These are phyloP conservation scores for Lepiota subincarnata DNA, from an alignment of 768 basidiomycete species.

Conservation along the genomic window DNA sequence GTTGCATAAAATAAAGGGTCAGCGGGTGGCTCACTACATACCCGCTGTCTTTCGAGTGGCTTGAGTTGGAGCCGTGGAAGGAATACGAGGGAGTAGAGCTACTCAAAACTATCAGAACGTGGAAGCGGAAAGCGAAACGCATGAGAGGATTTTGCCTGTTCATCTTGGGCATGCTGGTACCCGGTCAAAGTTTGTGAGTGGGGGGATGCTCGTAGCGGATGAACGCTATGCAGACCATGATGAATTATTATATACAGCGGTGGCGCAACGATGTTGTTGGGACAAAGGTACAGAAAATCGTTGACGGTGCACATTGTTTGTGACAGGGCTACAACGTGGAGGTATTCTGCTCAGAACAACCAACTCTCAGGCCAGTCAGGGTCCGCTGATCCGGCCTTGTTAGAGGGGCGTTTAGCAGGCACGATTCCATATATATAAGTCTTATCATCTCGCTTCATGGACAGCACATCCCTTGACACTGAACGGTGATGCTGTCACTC, in stretches of 20 bases:
- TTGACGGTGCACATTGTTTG: background rate
- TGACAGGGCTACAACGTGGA: constrained; percentile 8
- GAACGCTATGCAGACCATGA: constrained; percentile 14
- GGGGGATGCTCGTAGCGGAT: background rate
- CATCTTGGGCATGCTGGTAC: constrained; percentile 7
- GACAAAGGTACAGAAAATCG: background rate
- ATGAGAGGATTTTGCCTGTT: constrained; percentile 8
- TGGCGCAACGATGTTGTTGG: background rate
- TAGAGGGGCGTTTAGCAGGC: background rate
- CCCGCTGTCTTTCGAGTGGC: constrained; percentile 36
- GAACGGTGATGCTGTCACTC: constrained; percentile 20
- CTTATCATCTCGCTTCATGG: background rate
- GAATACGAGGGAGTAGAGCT: constrained; percentile 27
- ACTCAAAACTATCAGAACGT: constrained; percentile 7
- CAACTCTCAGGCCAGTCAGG: too few relatives aligned
- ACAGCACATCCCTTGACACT: constrained; percentile 1
- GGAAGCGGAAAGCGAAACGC: background rate
- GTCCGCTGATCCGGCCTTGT: constrained; percentile 3
- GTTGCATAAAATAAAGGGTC: background rate
- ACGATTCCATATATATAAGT: background rate
- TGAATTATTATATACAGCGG: constrained; percentile 16
- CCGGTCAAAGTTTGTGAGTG: background rate
- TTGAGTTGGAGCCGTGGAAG: constrained; percentile 36
- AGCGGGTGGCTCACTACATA: constrained; percentile 17
- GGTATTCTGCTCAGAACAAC: background rate